phyloP scores from a whole-genome alignment of 805 yeast species.

The Babjeviella inositovora region DNA sequence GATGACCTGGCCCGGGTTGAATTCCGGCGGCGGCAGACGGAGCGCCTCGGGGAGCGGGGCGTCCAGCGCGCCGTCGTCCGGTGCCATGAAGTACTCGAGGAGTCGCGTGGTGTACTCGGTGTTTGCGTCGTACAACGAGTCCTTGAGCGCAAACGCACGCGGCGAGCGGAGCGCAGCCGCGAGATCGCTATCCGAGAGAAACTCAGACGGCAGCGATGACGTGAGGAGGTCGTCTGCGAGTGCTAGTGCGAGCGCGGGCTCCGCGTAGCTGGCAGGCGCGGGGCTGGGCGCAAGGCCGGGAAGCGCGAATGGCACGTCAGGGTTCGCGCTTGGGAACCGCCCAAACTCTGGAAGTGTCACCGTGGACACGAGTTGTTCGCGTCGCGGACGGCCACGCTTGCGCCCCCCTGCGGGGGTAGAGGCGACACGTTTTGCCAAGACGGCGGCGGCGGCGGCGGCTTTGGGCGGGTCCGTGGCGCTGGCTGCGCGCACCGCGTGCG shows the following conservation, averaged over 20 bases:
- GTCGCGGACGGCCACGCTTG: no score
- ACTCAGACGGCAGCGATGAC: conserved; percentile 6
- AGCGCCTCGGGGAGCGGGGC: no score
- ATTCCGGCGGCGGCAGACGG: conserved; percentile 54
- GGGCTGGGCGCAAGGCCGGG: no score
- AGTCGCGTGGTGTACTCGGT: conserved; percentile 26
- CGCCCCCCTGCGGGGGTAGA: conserved; percentile 5
- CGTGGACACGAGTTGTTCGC: no score
- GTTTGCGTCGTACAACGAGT: conserved; percentile 11
- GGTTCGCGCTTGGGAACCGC: no score
- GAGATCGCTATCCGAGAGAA: conserved; percentile 34
- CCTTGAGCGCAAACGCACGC: no score
- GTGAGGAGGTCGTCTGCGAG: conserved; percentile 1
- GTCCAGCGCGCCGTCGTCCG: conserved; percentile 48
- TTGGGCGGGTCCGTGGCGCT: conserved; percentile 8
- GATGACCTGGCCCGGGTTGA: conserved; percentile 49
- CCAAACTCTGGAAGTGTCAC: no score
- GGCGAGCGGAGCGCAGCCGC: conserved; percentile 18
- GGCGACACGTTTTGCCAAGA: conserved; percentile 9
- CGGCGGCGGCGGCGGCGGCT: conserved; percentile 6
- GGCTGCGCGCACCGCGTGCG: conserved; percentile 34
- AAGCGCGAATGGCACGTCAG: no score
- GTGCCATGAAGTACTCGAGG: conserved; percentile 35
- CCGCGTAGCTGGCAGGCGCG: no score
- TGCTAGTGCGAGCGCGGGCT: neutral